Evolutionary conservation across 2,329 filamentous ascomycete species (phyloP).

Genomic region (Diaporthe vexans): DNA sequence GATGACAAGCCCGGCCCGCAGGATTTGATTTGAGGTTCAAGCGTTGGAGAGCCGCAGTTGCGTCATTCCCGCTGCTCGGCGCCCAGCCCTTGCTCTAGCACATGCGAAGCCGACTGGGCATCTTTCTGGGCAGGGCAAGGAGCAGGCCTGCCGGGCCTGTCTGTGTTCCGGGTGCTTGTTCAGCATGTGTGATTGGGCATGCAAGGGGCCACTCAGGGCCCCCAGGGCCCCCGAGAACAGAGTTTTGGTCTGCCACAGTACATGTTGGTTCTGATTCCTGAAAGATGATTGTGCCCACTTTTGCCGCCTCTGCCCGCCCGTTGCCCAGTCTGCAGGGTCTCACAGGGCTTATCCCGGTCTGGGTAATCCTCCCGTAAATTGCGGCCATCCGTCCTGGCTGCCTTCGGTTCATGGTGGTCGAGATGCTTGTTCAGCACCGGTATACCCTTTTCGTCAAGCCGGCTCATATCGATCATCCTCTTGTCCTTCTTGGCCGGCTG

Average conservation of each 20-base stretch:
- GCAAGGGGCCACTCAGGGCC: background rate
- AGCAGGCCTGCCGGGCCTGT: background rate
- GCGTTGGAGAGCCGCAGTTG: conserved; percentile 26
- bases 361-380: conserved; percentile 24
- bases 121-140: conserved; percentile 2
- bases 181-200: background rate
- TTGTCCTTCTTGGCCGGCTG: conserved; percentile 27
- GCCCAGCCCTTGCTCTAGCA: conserved; percentile 20
- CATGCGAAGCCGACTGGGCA: conserved; percentile 10
- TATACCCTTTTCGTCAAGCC: conserved; percentile 27
- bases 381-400: background rate
- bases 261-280: background rate
- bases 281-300: background rate
- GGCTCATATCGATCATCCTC: conserved; percentile 17
- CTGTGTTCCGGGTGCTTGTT: background rate
- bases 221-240: background rate
- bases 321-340: conserved; percentile 21
- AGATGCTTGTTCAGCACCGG: conserved; percentile 7
- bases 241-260: background rate
- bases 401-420: background rate
- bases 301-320: conserved; percentile 19
- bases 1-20: conserved; percentile 20
- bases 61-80: conserved; percentile 31
- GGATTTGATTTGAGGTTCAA: conserved; percentile 31
- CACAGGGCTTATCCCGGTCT: conserved; percentile 26